Evolutionary conservation across 305 asterid genomes (phyloP).

Genomic region (Coffea humblotiana): DNA sequence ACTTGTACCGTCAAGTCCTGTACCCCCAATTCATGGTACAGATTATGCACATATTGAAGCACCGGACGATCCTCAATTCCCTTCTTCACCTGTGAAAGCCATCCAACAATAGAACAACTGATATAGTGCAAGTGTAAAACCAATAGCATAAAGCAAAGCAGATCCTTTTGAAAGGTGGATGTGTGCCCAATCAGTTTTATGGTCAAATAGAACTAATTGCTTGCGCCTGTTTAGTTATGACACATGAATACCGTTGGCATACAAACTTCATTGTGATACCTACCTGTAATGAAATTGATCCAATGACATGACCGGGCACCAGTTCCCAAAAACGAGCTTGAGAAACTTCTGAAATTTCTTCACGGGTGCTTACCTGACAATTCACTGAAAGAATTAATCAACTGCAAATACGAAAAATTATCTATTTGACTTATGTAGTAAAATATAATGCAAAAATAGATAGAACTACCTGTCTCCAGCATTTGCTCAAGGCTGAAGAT

Average conservation of each 20-base stretch:
- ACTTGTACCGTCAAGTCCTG: constrained; percentile 78
- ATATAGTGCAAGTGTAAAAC: not conserved
- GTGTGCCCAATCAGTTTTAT: not conserved
- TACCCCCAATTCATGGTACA: constrained; percentile 88
- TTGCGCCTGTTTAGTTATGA: not conserved
- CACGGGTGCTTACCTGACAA: constrained; percentile 59
- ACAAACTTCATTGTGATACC: not conserved
- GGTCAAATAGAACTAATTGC: not conserved
- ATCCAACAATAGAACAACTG: constrained; percentile 2
- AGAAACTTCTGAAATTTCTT: constrained; percentile 68
- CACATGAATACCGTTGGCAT: not conserved
- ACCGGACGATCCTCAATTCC: constrained; percentile 61
- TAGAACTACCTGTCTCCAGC: constrained; percentile 76
- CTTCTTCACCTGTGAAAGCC: constrained; percentile 55
- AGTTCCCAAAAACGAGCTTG: constrained; percentile 93
- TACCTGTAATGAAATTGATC: constrained; percentile 83
- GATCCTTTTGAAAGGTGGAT: not conserved
- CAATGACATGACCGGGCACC: constrained; percentile 88
- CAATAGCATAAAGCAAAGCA: not conserved
- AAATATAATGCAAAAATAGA: constrained; percentile 2
- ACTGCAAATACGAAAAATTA: not conserved
- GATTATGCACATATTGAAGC: constrained; percentile 65
- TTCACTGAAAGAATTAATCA: not conserved
- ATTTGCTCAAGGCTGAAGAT: constrained; percentile 82
- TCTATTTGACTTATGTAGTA: not conserved